Conservation (phyloP, 306 rosid species). For the Vigna hirtella region DNA sequence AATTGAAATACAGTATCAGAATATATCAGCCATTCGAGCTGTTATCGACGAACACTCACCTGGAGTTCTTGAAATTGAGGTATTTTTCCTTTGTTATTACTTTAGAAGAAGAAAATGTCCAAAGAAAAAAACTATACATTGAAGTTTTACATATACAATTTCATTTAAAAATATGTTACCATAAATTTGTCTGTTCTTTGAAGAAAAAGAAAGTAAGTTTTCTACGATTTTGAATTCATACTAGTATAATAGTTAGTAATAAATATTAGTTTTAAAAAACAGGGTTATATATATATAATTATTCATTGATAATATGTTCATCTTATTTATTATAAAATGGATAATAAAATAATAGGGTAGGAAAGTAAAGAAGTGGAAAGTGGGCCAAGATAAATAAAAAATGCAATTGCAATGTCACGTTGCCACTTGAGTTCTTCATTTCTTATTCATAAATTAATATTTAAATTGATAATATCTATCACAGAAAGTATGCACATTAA, state of each 20-base stretch:
- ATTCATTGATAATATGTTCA: neutral
- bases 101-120: neutral
- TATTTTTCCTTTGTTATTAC: neutral
- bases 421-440: neutral
- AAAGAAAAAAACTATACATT: neutral
- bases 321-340: neutral
- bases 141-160: neutral
- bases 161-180: neutral
- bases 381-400: neutral
- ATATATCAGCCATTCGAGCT: conserved; percentile 56
- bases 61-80: conserved; percentile 59
- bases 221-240: no score
- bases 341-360: neutral
- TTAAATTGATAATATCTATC: neutral
- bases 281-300: no score
- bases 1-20: conserved; percentile 61
- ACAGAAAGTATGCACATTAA: neutral
- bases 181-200: neutral
- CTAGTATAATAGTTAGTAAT: no score
- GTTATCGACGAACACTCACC: conserved; percentile 39
- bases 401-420: neutral
- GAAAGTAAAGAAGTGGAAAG: neutral
- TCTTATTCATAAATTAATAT: neutral
- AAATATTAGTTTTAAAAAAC: no score
- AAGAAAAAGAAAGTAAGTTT: neutral